Evolutionary conservation across 257 asterid species (phyloP).

Genomic region (Asclepias syriaca): DNA sequence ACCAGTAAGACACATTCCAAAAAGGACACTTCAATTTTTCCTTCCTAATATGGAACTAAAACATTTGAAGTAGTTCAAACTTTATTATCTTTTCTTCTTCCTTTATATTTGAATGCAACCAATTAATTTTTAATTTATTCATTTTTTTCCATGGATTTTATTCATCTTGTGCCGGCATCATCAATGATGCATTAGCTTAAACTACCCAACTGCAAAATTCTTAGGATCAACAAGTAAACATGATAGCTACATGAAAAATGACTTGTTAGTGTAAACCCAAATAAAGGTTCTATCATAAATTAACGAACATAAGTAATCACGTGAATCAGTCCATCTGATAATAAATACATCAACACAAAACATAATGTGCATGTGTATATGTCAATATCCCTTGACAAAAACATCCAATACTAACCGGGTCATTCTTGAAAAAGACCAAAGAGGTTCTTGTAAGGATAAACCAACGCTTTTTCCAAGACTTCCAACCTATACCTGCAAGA

Average conservation of each 20-base stretch:
- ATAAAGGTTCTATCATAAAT: not conserved
- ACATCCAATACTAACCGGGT: constrained; percentile 61
- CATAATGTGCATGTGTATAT: not conserved
- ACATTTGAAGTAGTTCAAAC: not conserved
- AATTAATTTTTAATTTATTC: not conserved
- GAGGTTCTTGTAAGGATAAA: constrained; percentile 94
- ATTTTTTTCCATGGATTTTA: not conserved
- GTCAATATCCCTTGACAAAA: not conserved
- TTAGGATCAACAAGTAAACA: not conserved
- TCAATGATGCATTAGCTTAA: not conserved
- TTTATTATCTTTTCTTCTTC: not conserved
- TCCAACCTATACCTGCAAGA: constrained; percentile 93
- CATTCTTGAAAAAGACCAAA: constrained; percentile 93
- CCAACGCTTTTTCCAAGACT: constrained; percentile 96
- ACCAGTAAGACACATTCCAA: not conserved
- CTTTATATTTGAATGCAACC: not conserved
- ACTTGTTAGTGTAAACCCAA: not conserved
- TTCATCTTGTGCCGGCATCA: not conserved
- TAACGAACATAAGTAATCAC: not conserved
- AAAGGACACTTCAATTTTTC: not conserved
- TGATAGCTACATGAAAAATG: not conserved
- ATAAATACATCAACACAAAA: not conserved
- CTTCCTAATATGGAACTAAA: not conserved
- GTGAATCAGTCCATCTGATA: not conserved
- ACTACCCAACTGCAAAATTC: not conserved